Base-by-base conservation (phyloP, 805 yeast species). In the Candida coleopterorum region DNA sequence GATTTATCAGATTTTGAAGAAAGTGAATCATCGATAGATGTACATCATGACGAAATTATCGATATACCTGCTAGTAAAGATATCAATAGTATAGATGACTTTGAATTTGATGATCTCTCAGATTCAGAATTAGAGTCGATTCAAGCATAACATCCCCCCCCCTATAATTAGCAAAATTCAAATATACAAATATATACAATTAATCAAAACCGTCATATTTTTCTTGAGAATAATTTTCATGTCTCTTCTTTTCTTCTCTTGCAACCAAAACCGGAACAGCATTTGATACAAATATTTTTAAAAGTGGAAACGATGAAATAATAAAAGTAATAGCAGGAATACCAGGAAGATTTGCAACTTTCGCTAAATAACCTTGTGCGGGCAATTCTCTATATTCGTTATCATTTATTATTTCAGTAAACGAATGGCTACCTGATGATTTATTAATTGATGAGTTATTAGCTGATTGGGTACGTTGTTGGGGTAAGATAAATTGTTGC, bases 321-420 rank as follows among this genome's bases (percentile, higher is more conserved):
- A 77, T 56, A 3, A 82, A 82, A 35, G 75, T 74, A 34, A 76
- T 44, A 6, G 82, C 81, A 10, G 79, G 74, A 34, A 77, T 53
- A 3, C 79, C 81, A 6, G 81, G 80, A 40, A 59, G 62, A 24
- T 70, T 61, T 38, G 77, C 65, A 42, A 74, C 52, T 43, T 61
- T 70, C 31, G 79, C 78, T 39, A 78, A 72, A 59, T 63, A 68
- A n/a, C 64, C 62, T 50, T 71, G 75, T 34, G 67, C 68, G 40
- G 60, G 58, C 30, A 55, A 46, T 43, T 55, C 58, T 14, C 35
- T 34, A 30, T 33, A 41, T 12, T 7, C n/a, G n/a, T n/a, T n/a
- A n/a, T n/a, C 33, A 5, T n/a, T 15, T 23, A 4, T 12, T 11
- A 12, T 6, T 4, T 20, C 33, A 7, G 9, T 17, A 9, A 6